phyloP scores from a whole-genome alignment of 345 rosid species.

The Camelina neglecta region DNA sequence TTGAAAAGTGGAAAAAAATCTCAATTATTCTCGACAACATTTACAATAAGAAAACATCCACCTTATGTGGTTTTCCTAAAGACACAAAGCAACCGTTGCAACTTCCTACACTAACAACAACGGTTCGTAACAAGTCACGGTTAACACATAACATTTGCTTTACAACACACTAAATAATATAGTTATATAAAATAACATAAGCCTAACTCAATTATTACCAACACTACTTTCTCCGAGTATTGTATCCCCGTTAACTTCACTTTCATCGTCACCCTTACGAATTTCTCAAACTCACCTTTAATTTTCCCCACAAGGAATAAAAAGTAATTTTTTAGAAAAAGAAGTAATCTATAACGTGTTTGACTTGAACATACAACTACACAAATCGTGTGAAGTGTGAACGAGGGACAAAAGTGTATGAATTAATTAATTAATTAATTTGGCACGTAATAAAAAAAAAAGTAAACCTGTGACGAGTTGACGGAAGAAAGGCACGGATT shows the following conservation, averaged over 20 bases:
- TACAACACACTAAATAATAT: too few species aligned
- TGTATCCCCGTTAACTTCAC: conserved; percentile 56
- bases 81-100: too few species aligned
- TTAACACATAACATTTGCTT: too few species aligned
- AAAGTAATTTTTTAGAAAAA: too few species aligned
- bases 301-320: not conserved
- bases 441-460: not conserved
- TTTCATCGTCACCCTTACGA: conserved; percentile 59
- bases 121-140: too few species aligned
- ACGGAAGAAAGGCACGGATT: conserved; percentile 64
- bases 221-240: conserved; percentile 74
- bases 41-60: too few species aligned
- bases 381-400: conserved; percentile 20
- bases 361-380: not conserved
- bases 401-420: not conserved
- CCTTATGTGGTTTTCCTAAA: too few species aligned
- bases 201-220: too few species aligned
- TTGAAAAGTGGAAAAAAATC: too few species aligned
- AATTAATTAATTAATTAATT: not conserved
- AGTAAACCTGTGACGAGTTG: conserved; percentile 68
- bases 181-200: too few species aligned
- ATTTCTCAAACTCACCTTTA: conserved; percentile 64
- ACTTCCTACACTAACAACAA: too few species aligned
- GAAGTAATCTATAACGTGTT: not conserved
- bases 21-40: too few species aligned